Evolutionary conservation across 306 rosid species (phyloP).

Genomic region (Fragaria iinumae): DNA sequence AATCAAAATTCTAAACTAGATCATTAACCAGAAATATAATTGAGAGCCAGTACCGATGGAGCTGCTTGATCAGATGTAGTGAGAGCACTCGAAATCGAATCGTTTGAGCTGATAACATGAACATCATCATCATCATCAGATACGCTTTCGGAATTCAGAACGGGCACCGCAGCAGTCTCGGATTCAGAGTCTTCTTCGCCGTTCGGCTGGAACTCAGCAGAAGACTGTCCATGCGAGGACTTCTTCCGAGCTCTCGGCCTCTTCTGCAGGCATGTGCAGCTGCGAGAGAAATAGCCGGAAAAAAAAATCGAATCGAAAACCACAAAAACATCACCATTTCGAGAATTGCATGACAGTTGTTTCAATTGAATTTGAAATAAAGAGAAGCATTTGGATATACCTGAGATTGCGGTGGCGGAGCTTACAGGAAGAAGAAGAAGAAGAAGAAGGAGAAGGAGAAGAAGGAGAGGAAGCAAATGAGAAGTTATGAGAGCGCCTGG

Average conservation of each 20-base stretch:
- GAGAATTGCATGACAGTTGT: too few species aligned
- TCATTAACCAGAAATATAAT: neutral
- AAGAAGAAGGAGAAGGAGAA: slow-evolving; percentile 18
- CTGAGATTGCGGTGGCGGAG: slow-evolving; percentile 59
- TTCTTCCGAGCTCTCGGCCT: slow-evolving; percentile 66
- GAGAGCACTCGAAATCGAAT: slow-evolving; percentile 28
- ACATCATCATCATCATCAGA: slow-evolving; percentile 23
- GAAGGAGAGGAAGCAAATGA: slow-evolving; percentile 14
- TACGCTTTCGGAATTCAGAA: slow-evolving; percentile 33
- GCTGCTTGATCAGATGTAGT: slow-evolving; percentile 30
- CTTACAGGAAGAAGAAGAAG: slow-evolving; percentile 37
- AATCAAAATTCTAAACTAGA: neutral
- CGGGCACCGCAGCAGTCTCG: slow-evolving; percentile 32
- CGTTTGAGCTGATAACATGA: slow-evolving; percentile 21
- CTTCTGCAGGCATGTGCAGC: slow-evolving; percentile 64
- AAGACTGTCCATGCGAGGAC: slow-evolving; percentile 39
- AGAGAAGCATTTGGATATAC: slow-evolving; percentile 23
- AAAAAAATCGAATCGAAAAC: neutral
- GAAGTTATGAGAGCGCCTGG: slow-evolving; percentile 27
- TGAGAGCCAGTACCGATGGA: slow-evolving; percentile 41
- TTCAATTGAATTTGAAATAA: too few species aligned
- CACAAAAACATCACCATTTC: neutral
- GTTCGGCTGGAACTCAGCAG: slow-evolving; percentile 37
- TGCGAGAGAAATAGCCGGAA: slow-evolving; percentile 20
- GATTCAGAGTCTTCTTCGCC: slow-evolving; percentile 43